A percentile compares a stretch with the other conserved stretches of the same genome.
These are phyloP conservation scores for Paulownia fortunei DNA, from an alignment of 257 asterid genomes.

Conservation along the genomic window DNA sequence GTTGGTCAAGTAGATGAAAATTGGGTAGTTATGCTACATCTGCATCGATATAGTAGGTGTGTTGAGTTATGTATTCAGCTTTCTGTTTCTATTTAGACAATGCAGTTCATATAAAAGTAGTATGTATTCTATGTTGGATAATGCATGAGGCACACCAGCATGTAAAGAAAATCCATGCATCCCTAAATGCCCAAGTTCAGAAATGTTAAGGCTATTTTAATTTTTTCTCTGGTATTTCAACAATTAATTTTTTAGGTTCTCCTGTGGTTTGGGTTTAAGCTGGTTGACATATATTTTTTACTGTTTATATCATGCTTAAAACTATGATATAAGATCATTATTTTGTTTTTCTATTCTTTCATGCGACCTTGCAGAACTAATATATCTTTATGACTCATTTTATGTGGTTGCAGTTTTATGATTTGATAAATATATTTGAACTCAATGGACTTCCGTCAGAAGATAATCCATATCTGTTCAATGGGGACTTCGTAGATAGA, in stretches of 20 bases:
- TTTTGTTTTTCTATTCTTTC: constrained; percentile 17
- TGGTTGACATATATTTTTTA: constrained; percentile 11
- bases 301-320: constrained; percentile 17
- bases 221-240: background rate
- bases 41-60: background rate
- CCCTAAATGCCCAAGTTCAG: background rate
- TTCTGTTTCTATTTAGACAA: constrained; percentile 15
- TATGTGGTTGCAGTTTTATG: constrained; percentile 80
- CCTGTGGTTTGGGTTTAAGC: constrained; percentile 17
- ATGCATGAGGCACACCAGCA: background rate
- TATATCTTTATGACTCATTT: constrained; percentile 29
- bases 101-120: background rate
- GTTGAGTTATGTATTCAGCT: constrained; percentile 10
- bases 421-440: constrained; percentile 90
- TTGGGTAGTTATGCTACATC: constrained; percentile 19
- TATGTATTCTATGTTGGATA: constrained; percentile 2
- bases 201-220: constrained; percentile 7
- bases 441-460: constrained; percentile 98
- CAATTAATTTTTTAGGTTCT: constrained; percentile 18
- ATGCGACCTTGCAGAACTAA: constrained; percentile 22
- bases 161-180: constrained; percentile 7
- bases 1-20: background rate
- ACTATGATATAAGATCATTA: constrained; percentile 1
- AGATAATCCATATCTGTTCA: constrained; percentile 96
- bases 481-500: constrained; percentile 98